Conservation (phyloP, 106 monocot species). For the Amphibolis antarctica region DNA sequence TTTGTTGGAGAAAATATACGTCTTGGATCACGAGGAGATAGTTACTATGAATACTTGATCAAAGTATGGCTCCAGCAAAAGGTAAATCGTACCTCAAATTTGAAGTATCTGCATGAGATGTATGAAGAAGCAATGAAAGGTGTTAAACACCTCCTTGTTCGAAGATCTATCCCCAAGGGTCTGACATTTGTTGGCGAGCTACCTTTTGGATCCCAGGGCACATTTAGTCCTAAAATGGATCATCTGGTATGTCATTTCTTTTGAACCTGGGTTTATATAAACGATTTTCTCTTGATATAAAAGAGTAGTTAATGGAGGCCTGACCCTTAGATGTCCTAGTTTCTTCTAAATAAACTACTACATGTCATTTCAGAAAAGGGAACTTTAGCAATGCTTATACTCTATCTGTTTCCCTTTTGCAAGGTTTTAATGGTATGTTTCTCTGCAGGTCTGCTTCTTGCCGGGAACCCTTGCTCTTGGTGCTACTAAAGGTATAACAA, state of each 20-base stretch:
- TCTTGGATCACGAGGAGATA: slow-evolving; percentile 90
- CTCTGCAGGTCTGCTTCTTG: slow-evolving; percentile 72
- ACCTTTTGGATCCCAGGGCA: slow-evolving; percentile 49
- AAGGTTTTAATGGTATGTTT: neutral
- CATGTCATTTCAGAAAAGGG: too few relatives aligned
- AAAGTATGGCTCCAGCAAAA: slow-evolving; percentile 93
- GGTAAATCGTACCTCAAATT: slow-evolving; percentile 21
- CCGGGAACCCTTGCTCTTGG: slow-evolving; percentile 88
- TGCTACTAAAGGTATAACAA: slow-evolving; percentile 84
- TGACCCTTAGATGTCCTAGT: too few relatives aligned
- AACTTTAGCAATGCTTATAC: too few relatives aligned
- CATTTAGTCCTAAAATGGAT: slow-evolving; percentile 92
- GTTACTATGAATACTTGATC: slow-evolving; percentile 89
- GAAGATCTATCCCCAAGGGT: slow-evolving; percentile 74
- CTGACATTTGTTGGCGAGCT: slow-evolving; percentile 87
- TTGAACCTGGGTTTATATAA: neutral
- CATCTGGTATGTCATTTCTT: slow-evolving; percentile 51
- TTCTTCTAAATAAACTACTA: too few relatives aligned
- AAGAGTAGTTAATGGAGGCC: too few relatives aligned
- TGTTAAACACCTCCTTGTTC: slow-evolving; percentile 71
- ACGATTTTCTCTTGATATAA: neutral
- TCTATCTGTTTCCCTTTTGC: neutral
- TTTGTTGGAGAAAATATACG: slow-evolving; percentile 86
- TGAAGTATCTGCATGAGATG: slow-evolving; percentile 78
- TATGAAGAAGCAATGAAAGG: slow-evolving; percentile 91